phyloP scores from a whole-genome alignment of 345 rosid species.

The Eucalyptus tenuipes region DNA sequence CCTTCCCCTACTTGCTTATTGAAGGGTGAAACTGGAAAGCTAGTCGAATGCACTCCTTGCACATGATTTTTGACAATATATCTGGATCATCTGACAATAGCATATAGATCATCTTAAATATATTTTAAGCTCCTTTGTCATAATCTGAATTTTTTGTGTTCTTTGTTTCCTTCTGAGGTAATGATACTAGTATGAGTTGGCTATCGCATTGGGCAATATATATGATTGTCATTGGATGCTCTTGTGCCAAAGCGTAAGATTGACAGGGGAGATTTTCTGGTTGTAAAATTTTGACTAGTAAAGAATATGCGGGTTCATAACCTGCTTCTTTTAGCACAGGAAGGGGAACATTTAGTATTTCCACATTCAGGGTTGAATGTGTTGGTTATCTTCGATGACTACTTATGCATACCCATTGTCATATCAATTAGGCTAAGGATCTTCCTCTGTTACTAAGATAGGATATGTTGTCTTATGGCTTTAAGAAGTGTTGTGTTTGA shows the following conservation, averaged over 20 bases:
- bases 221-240: background rate
- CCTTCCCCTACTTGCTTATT: background rate
- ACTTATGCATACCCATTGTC: background rate
- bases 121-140: background rate
- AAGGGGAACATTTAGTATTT: background rate
- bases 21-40: background rate
- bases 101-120: background rate
- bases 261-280: background rate
- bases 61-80: background rate
- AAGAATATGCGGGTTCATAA: background rate
- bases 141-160: background rate
- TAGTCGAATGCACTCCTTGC: background rate
- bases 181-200: background rate
- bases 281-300: background rate
- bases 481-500: background rate
- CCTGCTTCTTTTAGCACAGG: background rate
- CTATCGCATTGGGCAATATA: background rate
- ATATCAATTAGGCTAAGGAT: background rate
- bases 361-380: background rate
- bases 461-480: background rate
- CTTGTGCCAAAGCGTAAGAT: background rate
- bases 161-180: background rate
- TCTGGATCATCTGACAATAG: background rate
- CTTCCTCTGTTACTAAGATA: background rate
- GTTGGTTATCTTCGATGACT: background rate